phyloP scores from a whole-genome alignment of 2,329 filamentous ascomycete genomes.

The Clarireedia hainanense region DNA sequence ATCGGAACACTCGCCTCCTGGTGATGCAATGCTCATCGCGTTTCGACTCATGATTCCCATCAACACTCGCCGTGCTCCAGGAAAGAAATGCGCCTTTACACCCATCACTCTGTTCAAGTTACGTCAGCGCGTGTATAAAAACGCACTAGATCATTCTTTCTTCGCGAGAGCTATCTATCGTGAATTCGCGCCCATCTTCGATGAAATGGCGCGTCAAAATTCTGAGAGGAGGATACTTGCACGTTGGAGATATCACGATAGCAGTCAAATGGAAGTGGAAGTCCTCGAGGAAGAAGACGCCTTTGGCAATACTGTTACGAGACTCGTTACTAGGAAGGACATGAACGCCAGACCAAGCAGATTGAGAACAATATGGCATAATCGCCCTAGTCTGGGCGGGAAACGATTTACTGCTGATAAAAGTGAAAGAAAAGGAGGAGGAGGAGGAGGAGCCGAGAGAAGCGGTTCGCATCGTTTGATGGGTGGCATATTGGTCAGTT shows the following conservation, averaged over 20 bases:
- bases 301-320: conserved; percentile 1
- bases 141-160: conserved; percentile 45
- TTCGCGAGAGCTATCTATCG: conserved; percentile 54
- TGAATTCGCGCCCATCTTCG: conserved; percentile 47
- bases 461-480: not conserved
- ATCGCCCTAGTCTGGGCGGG: not conserved
- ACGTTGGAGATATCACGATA: not conserved
- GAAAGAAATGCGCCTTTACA: conserved; percentile 47
- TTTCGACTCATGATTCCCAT: conserved; percentile 56
- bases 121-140: conserved; percentile 54
- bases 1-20: conserved; percentile 21
- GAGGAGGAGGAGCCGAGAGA: not conserved
- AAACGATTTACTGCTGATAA: not conserved
- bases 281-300: conserved; percentile 6
- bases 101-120: conserved; percentile 59
- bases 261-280: not conserved
- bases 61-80: conserved; percentile 43
- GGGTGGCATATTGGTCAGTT: conserved; percentile 6
- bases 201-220: not conserved
- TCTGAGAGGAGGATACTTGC: not conserved
- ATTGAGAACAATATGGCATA: conserved; percentile 1
- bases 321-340: not conserved
- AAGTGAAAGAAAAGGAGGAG: not conserved
- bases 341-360: not conserved
- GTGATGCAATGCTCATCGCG: conserved; percentile 38